phyloP scores from a whole-genome alignment of 345 rosid species.

The Melastoma malabathricum region DNA sequence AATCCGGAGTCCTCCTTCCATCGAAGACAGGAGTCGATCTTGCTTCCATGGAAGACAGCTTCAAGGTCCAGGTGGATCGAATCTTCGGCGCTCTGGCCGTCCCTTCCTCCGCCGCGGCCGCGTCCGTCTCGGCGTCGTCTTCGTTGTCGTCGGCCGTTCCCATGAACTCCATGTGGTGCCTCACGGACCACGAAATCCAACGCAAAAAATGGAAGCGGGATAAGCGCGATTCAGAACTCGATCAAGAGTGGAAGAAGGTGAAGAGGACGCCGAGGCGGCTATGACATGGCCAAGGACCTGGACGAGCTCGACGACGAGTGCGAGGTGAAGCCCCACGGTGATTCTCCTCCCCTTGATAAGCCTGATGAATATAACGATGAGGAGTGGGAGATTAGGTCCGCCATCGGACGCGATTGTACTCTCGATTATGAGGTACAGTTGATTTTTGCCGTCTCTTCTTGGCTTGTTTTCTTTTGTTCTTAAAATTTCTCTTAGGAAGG shows the following conservation, averaged over 20 bases:
- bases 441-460: neutral
- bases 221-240: constrained; percentile 10
- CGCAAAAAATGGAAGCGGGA: constrained; percentile 28
- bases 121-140: constrained; percentile 2
- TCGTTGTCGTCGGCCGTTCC: constrained; percentile 11
- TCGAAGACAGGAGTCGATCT: no score
- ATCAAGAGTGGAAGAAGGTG: neutral
- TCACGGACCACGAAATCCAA: constrained; percentile 55
- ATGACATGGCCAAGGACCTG: constrained; percentile 25
- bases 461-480: no score
- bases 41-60: constrained; percentile 42
- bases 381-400: constrained; percentile 66
- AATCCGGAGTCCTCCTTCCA: no score
- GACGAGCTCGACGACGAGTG: constrained; percentile 19
- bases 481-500: no score
- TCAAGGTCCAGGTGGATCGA: constrained; percentile 56
- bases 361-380: constrained; percentile 21
- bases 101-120: constrained; percentile 8
- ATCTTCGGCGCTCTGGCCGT: constrained; percentile 59
- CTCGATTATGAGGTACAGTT: constrained; percentile 61
- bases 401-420: constrained; percentile 64
- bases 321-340: constrained; percentile 4
- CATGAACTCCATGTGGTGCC: constrained; percentile 48
- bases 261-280: constrained; percentile 15
- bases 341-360: constrained; percentile 5